A percentile compares a stretch with the other conserved stretches of the same genome.
Evolutionary conservation across 176 grass and related monocot species (phyloP).

Genomic region (Bothriochloa decipiens): DNA sequence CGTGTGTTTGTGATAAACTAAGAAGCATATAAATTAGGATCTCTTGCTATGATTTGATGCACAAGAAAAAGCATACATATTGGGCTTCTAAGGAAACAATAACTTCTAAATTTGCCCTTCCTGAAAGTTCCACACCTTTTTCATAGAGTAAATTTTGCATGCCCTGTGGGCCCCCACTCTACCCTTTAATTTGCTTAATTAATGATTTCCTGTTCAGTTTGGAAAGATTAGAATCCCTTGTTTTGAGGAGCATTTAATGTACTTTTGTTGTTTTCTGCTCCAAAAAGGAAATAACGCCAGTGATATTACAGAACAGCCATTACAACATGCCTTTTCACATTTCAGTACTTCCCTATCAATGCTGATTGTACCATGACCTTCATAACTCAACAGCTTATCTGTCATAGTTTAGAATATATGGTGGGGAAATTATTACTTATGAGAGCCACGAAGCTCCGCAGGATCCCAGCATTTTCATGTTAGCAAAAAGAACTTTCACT

Average conservation of each 20-base stretch:
- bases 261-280: background rate
- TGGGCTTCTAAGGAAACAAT: background rate
- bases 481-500: background rate
- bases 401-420: conserved; percentile 2
- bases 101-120: background rate
- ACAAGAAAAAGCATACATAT: background rate
- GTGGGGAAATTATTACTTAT: background rate
- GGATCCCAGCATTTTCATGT: background rate
- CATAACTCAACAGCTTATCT: background rate
- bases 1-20: background rate
- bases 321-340: background rate
- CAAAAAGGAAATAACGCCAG: background rate
- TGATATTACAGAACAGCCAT: background rate
- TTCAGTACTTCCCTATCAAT: conserved; percentile 14
- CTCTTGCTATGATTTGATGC: too few relatives aligned
- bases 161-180: background rate
- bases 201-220: background rate
- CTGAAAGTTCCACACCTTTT: background rate
- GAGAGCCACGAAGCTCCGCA: background rate
- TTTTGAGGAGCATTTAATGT: background rate
- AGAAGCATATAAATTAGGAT: background rate
- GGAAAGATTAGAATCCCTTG: background rate
- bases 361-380: background rate
- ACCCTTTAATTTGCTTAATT: background rate
- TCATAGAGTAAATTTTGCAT: background rate